Conservation (phyloP, 352 stramenopile species). For the Pythium diclinum region DNA sequence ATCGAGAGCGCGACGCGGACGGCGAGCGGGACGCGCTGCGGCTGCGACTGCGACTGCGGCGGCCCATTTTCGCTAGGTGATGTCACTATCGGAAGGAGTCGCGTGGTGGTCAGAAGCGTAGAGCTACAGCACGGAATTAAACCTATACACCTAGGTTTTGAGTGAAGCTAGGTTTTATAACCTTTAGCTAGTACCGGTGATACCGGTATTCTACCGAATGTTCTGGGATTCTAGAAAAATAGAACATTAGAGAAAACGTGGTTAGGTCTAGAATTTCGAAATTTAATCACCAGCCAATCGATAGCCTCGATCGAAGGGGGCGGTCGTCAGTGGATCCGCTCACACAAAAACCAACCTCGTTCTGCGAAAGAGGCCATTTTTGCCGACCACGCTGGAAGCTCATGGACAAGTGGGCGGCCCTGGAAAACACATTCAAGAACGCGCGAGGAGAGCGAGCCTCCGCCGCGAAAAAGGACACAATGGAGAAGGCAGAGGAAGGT, state of each 20-base stretch:
- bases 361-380: not conserved
- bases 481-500: not conserved
- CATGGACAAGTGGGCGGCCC: not conserved
- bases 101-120: not conserved
- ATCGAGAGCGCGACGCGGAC: conserved; percentile 6
- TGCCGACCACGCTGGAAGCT: not conserved
- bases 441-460: not conserved
- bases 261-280: not conserved
- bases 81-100: not conserved
- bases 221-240: not conserved
- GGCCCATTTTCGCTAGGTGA: conserved; percentile 11
- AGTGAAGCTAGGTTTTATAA: not conserved
- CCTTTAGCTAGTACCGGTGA: not conserved
- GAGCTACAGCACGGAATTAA: not conserved
- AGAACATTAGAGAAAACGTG: not conserved
- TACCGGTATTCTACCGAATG: not conserved
- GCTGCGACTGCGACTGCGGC: conserved; percentile 15
- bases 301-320: not conserved
- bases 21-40: conserved; percentile 17
- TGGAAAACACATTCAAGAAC: not conserved
- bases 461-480: not conserved
- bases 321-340: not conserved
- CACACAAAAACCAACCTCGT: not conserved
- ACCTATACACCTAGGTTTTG: not conserved
- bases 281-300: not conserved